Base-by-base conservation (phyloP, 495 filamentous ascomycete genomes). In the Aspergillus asperescens region DNA sequence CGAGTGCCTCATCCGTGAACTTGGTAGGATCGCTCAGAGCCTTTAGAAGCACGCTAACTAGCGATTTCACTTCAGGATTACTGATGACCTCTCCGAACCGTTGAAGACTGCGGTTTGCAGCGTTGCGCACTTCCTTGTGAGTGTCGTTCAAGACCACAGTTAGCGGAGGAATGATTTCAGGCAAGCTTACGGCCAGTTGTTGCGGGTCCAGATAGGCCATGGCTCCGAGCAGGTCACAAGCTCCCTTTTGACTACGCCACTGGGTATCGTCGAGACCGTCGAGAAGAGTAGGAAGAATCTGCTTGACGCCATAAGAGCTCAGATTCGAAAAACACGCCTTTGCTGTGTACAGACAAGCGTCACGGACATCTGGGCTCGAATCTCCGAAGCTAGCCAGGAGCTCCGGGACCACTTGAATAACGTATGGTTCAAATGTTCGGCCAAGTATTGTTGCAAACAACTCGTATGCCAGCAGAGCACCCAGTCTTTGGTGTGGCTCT, bases 141-240 rank as follows among this genome's bases (percentile, higher is more conserved):
- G 89, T 96, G 70, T 97, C 93, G 58, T 95, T 98, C 37, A 98
- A 75, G 1, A 97, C 93, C 34, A 84, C 79, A 0, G 93, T 97
- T 50, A 97, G 76, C 6, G 94, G 92, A 19, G 93, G 93, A 56
- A 98, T 98, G 53, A 98, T 98, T 46, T 92, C 89, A 0, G 93
- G 94, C 55, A 98, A 70, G 62, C 90, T 96, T 48, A 86, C 79
- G 1, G 93, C 90, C 13, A 98, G 77, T 62, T 97, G 93, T 50
- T 96, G 84, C 5, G 93, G 93, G 61, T 96, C 91, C 15, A 98
- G 79, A 64, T 98, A 97, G 8, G 93, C 94, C 92, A 97, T 97
- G 49, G 92, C 92, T 62, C 93, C 93, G 16, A 98, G 80, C 8
- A 94, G 80, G 61, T 98, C 93, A 59, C 93, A 97, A 47, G 93